Base-by-base conservation (phyloP, 306 rosid species). In the Vachellia collinsii region DNA sequence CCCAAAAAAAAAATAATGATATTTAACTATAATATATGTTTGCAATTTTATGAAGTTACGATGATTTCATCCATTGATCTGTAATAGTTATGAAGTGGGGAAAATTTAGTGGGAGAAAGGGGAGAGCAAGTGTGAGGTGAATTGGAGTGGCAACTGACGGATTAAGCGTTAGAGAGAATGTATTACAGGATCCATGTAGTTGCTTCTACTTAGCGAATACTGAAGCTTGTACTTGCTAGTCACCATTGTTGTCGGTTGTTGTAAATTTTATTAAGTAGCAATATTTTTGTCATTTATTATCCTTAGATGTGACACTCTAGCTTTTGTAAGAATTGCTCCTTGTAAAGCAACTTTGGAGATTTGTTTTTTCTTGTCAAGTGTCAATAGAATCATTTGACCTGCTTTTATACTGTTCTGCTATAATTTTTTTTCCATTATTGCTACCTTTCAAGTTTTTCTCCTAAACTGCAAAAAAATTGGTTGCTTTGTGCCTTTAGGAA, bases 21-120 rank as follows among this genome's bases (percentile, higher is more conserved):
- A n/a, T 71, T 70, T 78, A 63, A 37, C 75, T 70, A 59, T 46
- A 58, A 70, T 70, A 43, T 69, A 20, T 54, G 72, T 87, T 81
- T 75, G 53, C 65, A 13, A 59, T 83, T 67, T 42, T 39, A 69
- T 61, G 66, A 61, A 25, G 16, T 61, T 12, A 11, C 1, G 66
- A 11, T 61, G 39, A 25, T 61, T 61, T 29, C 38, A 23, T 61
- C 39, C 66, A 11, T 61, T 61, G 66, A 25, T 11, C 38, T 5
- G 66, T 61, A 61, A 10, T 25, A 25, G 16, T 25, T 61, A 22
- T 59, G 16, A 23, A 59, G 37, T 59, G 65, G 65, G 65, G 29
- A 10, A 22, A 22, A 58, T 8, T 22, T 58, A 20, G 64, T 20
- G 29, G 36, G 7, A 61, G 66, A 25, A 61, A 61, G 5, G 39